These are phyloP conservation scores for Glycine tomentella DNA, from an alignment of 306 rosid species.

Conservation along the genomic window DNA sequence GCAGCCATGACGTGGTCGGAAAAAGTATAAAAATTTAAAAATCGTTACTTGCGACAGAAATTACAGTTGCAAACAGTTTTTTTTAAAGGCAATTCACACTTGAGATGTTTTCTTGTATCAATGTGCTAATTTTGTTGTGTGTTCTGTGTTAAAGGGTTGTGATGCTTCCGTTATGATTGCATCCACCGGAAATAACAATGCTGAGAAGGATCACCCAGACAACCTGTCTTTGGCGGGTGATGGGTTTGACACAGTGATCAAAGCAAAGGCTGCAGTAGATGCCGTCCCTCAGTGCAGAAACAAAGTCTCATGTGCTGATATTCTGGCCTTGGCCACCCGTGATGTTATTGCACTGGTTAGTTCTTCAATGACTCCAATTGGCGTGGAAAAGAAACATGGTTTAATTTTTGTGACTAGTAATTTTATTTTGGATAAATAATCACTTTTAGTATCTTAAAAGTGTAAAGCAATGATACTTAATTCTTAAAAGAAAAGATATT, in stretches of 20 bases:
- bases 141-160: conserved; percentile 59
- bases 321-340: conserved; percentile 77
- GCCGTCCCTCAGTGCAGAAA: conserved; percentile 67
- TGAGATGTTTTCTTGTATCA: neutral
- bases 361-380: too few relatives aligned
- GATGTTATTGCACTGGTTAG: conserved; percentile 72
- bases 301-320: conserved; percentile 87
- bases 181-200: conserved; percentile 58
- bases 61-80: too few relatives aligned
- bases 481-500: too few relatives aligned
- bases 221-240: conserved; percentile 87
- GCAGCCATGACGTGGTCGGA: too few relatives aligned
- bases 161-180: conserved; percentile 67
- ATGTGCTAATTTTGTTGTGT: neutral
- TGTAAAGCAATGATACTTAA: too few relatives aligned
- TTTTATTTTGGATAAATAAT: too few relatives aligned
- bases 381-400: too few relatives aligned
- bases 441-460: too few relatives aligned
- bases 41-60: too few relatives aligned
- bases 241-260: conserved; percentile 86
- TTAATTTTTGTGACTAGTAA: too few relatives aligned
- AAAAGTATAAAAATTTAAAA: too few relatives aligned
- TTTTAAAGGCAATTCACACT: neutral
- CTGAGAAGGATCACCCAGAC: conserved; percentile 79
- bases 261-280: conserved; percentile 82